Conservation (phyloP, 1,284 basidiomycete species). For the Pascua sp. region DNA sequence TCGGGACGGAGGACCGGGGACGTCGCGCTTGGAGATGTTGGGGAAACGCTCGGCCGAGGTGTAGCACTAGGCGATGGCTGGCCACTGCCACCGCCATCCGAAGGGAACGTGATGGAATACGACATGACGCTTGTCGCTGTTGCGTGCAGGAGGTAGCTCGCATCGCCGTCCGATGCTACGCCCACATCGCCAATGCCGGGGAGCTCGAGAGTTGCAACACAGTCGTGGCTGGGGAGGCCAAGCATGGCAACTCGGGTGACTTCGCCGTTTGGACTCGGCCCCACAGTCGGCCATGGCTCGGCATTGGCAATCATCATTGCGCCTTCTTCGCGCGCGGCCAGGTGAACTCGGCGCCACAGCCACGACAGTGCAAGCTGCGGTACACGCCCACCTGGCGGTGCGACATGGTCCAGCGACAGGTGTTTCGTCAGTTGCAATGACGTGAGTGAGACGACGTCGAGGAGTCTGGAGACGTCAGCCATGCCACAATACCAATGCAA, state of each 20-base stretch:
- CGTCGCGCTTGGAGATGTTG: not conserved
- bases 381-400: conserved; percentile 2
- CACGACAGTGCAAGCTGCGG: conserved; percentile 29
- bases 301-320: conserved; percentile 31
- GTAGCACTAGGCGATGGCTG: not conserved
- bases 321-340: conserved; percentile 22
- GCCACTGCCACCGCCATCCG: not conserved
- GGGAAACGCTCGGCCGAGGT: not conserved
- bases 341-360: conserved; percentile 35
- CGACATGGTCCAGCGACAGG: conserved; percentile 11
- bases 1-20: conserved; percentile 6
- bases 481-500: too few relatives aligned
- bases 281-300: conserved; percentile 37
- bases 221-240: conserved; percentile 5
- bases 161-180: conserved; percentile 16
- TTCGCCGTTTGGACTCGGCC: conserved; percentile 41
- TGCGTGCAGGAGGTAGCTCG: conserved; percentile 33
- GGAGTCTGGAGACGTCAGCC: conserved; percentile 4
- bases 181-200: conserved; percentile 40
- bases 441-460: conserved; percentile 34
- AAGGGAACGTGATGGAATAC: conserved; percentile 34
- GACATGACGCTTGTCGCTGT: conserved; percentile 31
- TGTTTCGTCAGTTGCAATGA: conserved; percentile 18
- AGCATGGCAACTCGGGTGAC: conserved; percentile 40
- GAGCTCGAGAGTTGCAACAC: conserved; percentile 34